Evolutionary conservation across 1,284 basidiomycete genomes (phyloP).

Genomic region (Anthracocystis setariae): DNA sequence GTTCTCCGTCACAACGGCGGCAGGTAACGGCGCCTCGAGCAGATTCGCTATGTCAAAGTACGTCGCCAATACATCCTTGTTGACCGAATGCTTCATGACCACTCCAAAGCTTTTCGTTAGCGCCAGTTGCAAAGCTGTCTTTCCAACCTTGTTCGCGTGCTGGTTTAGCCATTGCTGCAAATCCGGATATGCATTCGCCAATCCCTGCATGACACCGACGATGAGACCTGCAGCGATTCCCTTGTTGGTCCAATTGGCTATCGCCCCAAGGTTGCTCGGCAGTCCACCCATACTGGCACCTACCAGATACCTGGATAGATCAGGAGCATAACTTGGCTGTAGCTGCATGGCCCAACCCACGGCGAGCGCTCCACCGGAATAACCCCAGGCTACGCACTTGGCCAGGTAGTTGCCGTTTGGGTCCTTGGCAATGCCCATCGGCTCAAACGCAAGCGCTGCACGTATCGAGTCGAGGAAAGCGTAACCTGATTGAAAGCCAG

Average conservation of each 20-base stretch:
- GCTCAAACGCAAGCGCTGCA: slow-evolving; percentile 46
- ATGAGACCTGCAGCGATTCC: slow-evolving; percentile 49
- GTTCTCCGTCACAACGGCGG: slow-evolving; percentile 41
- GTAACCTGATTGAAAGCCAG: slow-evolving; percentile 52
- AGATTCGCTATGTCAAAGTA: slow-evolving; percentile 38
- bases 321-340: slow-evolving; percentile 50
- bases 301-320: slow-evolving; percentile 44
- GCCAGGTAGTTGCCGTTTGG: slow-evolving; percentile 14
- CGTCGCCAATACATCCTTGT: slow-evolving; percentile 41
- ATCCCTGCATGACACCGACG: slow-evolving; percentile 51
- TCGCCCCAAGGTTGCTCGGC: slow-evolving; percentile 51
- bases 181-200: slow-evolving; percentile 48
- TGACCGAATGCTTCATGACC: slow-evolving; percentile 26
- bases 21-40: slow-evolving; percentile 13
- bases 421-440: slow-evolving; percentile 33
- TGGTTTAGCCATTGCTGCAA: slow-evolving; percentile 51
- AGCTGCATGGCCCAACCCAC: slow-evolving; percentile 60
- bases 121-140: slow-evolving; percentile 23
- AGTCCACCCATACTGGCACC: slow-evolving; percentile 59
- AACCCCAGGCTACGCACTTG: slow-evolving; percentile 56
- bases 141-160: slow-evolving; percentile 38
- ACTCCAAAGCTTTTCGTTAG: slow-evolving; percentile 33
- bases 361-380: slow-evolving; percentile 63
- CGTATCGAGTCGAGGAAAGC: slow-evolving; percentile 57
- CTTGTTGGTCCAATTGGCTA: slow-evolving; percentile 44